A percentile compares a stretch with the other conserved stretches of the same genome.
These are phyloP conservation scores for Neonectria faginata DNA, from an alignment of 2,329 filamentous ascomycete species.

Conservation along the genomic window DNA sequence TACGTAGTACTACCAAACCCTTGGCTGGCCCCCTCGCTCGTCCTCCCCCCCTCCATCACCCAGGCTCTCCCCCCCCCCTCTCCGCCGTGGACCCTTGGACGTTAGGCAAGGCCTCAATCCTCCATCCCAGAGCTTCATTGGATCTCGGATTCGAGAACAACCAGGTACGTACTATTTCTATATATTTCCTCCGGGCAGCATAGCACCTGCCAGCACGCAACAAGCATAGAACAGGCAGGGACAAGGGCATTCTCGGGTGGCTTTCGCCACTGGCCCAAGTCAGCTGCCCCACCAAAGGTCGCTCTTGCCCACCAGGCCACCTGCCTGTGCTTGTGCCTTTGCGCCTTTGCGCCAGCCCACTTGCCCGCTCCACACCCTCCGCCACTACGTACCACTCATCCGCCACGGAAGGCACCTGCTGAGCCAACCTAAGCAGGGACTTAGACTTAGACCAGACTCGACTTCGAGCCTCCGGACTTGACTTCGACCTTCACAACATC, in stretches of 20 bases:
- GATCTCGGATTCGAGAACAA: constrained; percentile 31
- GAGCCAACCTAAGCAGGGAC: constrained; percentile 43
- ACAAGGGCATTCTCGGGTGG: constrained; percentile 38
- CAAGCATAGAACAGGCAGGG: constrained; percentile 14
- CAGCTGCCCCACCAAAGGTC: constrained; percentile 49
- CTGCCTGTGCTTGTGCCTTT: constrained; percentile 25
- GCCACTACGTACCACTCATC: constrained; percentile 26
- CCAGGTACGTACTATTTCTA: constrained; percentile 27
- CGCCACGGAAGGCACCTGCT: constrained; percentile 38
- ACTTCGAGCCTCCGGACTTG: constrained; percentile 45
- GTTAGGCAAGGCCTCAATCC: constrained; percentile 29
- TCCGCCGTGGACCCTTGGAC: constrained; percentile 26
- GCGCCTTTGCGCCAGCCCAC: constrained; percentile 26
- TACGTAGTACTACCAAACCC: constrained; percentile 4
- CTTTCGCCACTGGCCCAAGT: constrained; percentile 49
- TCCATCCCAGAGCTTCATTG: constrained; percentile 25
- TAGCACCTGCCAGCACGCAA: no score
- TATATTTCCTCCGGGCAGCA: constrained; percentile 8
- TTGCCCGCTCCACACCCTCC: constrained; percentile 25
- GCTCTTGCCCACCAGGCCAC: constrained; percentile 32
- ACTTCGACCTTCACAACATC: constrained; percentile 42
- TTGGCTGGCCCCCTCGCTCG: constrained; percentile 18
- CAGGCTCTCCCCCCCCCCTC: constrained; percentile 10
- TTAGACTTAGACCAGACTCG: constrained; percentile 46
- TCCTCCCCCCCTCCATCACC: constrained; percentile 15